Conservation (phyloP, 805 yeast genomes). For the Nakazawaea populi region DNA sequence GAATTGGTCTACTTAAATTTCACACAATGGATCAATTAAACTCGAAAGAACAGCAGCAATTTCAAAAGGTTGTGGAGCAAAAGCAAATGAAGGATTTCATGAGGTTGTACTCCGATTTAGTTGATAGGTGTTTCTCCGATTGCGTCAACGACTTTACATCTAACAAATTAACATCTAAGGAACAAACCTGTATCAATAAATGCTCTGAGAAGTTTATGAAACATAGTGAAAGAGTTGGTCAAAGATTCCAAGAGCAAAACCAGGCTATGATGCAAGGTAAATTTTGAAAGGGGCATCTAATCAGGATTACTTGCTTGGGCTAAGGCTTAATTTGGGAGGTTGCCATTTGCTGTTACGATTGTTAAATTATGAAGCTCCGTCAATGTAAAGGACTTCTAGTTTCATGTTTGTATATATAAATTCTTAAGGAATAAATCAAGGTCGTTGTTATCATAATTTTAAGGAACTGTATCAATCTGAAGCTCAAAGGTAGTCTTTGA, state of each 20-base stretch:
- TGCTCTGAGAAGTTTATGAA: conserved; percentile 97
- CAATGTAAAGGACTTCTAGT: not conserved
- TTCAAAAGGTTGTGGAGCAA: conserved; percentile 91
- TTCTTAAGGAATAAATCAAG: not conserved
- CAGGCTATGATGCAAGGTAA: conserved; percentile 61
- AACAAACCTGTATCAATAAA: conserved; percentile 77
- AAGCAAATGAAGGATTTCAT: conserved; percentile 99
- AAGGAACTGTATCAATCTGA: not conserved
- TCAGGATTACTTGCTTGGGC: too few relatives aligned
- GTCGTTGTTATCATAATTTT: not conserved
- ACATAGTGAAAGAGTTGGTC: conserved; percentile 97
- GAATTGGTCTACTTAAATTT: not conserved
- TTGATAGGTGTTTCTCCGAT: conserved; percentile 94
- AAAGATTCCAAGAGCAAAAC: conserved; percentile 98
- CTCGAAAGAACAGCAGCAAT: conserved; percentile 93
- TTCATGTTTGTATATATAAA: not conserved
- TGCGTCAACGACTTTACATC: conserved; percentile 99
- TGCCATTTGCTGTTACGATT: not conserved
- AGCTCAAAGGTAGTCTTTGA: conserved; percentile 38
- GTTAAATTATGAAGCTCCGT: not conserved
- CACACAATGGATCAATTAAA: conserved; percentile 85
- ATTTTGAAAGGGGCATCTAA: not conserved
- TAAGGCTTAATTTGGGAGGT: too few relatives aligned
- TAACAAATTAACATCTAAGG: conserved; percentile 76
- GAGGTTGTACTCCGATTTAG: conserved; percentile 92